phyloP scores from a whole-genome alignment of 2,329 filamentous ascomycete genomes.

The Fonsecaea pedrosoi region DNA sequence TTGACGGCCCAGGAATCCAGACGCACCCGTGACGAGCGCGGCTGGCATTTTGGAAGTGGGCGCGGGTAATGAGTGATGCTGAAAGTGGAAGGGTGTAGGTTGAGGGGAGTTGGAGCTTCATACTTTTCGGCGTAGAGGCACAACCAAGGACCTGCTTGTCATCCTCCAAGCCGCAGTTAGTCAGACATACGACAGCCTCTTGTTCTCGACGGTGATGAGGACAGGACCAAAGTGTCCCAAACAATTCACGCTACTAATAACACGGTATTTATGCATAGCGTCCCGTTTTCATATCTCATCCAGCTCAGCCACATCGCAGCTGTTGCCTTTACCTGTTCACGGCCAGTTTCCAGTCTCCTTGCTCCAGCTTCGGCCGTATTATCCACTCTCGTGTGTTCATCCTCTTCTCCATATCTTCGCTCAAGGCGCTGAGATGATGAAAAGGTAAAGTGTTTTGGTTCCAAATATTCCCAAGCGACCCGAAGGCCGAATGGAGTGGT shows the following conservation, averaged over 20 bases:
- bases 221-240: too few relatives aligned
- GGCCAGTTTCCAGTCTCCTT: background rate
- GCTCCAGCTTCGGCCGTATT: too few relatives aligned
- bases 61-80: conserved; percentile 4
- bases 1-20: conserved; percentile 81
- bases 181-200: too few relatives aligned
- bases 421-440: conserved; percentile 38
- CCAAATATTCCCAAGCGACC: conserved; percentile 80
- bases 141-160: too few relatives aligned
- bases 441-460: conserved; percentile 45
- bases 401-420: conserved; percentile 37
- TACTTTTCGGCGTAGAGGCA: background rate
- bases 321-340: too few relatives aligned
- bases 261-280: too few relatives aligned
- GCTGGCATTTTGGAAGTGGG: conserved; percentile 45
- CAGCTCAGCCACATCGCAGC: too few relatives aligned
- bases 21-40: conserved; percentile 82
- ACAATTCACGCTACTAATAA: too few relatives aligned
- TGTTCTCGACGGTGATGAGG: too few relatives aligned
- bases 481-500: conserved; percentile 74
- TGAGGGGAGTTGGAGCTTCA: conserved; percentile 5
- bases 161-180: too few relatives aligned
- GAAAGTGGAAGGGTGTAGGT: background rate
- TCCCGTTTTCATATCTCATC: too few relatives aligned
- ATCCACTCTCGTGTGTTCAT: background rate